Percentiles rank a stretch among this genome's conserved stretches.
Conservation (phyloP, 192 early-diverging fungal genomes). For the Gigaspora rosea region DNA sequence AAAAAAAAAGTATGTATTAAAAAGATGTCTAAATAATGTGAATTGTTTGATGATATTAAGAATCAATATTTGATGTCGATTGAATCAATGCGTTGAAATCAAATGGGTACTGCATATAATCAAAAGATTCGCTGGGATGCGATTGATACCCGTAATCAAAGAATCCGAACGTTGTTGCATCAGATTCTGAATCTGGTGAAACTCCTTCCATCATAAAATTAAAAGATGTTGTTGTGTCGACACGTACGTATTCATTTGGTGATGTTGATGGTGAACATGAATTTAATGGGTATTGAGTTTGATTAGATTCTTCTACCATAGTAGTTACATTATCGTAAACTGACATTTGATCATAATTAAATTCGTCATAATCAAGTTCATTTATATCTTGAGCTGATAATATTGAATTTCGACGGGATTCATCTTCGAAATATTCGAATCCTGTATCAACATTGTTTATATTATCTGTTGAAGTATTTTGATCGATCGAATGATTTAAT, state of each 20-base stretch:
- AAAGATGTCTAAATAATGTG: too few relatives aligned
- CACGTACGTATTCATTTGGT: background rate
- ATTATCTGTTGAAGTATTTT: background rate
- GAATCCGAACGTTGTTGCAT: background rate
- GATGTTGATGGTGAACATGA: background rate
- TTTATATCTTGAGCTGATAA: background rate
- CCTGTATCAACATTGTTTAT: background rate
- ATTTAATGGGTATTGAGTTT: background rate
- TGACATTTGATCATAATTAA: background rate
- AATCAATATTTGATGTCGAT: too few relatives aligned
- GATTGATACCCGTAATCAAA: too few relatives aligned
- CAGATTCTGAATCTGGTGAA: background rate
- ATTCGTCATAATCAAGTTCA: background rate
- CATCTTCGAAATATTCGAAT: background rate
- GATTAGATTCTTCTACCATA: background rate
- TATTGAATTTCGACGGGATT: background rate
- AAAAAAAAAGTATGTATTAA: too few relatives aligned
- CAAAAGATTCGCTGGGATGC: too few relatives aligned
- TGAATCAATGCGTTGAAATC: too few relatives aligned
- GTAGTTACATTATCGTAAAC: background rate
- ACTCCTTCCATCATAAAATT: conserved; percentile 11
- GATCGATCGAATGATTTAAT: background rate
- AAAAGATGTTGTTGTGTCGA: background rate
- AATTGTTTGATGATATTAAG: too few relatives aligned
- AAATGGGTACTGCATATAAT: too few relatives aligned